phyloP scores from a whole-genome alignment of 2,329 filamentous ascomycete genomes.

The Trichothecium sympodiale region DNA sequence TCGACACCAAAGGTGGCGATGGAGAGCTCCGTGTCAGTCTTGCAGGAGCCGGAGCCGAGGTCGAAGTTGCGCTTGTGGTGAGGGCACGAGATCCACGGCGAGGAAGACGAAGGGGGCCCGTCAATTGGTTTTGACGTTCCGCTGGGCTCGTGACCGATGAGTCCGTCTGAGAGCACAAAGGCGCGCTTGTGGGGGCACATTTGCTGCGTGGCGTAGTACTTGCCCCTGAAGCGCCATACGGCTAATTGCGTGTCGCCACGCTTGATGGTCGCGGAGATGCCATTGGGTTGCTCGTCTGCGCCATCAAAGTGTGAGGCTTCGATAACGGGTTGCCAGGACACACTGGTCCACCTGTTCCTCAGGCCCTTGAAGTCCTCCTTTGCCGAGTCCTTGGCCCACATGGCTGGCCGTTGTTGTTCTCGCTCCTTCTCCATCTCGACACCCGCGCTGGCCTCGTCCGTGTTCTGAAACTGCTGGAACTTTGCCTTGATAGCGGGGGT shows the following conservation, averaged over 20 bases:
- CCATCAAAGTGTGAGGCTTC: conserved; percentile 56
- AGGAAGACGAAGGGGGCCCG: conserved; percentile 5
- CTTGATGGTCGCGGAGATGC: conserved; percentile 68
- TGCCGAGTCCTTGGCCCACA: conserved; percentile 62
- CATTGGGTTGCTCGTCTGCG: conserved; percentile 53
- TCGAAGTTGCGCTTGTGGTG: conserved; percentile 87
- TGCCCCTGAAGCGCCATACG: conserved; percentile 70
- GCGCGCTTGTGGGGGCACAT: conserved; percentile 92
- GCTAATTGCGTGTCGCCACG: conserved; percentile 82
- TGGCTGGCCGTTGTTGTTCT: conserved; percentile 60
- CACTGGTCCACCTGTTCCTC: conserved; percentile 47
- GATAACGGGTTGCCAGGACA: conserved; percentile 73
- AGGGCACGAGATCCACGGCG: conserved; percentile 76
- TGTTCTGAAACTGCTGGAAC: conserved; percentile 82
- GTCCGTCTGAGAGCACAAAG: conserved; percentile 77
- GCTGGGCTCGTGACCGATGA: conserved; percentile 56
- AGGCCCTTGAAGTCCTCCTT: conserved; percentile 63
- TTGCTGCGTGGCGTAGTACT: conserved; percentile 78
- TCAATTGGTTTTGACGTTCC: conserved; percentile 13
- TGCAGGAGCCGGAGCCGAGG: conserved; percentile 60
- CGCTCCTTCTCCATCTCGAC: conserved; percentile 65
- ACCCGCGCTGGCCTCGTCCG: conserved; percentile 53
- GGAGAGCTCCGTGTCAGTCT: conserved; percentile 61
- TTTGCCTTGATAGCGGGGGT: conserved; percentile 54
- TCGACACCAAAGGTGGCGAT: conserved; percentile 77